Conservation (phyloP, 2,329 filamentous ascomycete species). For the Cadophora malorum region DNA sequence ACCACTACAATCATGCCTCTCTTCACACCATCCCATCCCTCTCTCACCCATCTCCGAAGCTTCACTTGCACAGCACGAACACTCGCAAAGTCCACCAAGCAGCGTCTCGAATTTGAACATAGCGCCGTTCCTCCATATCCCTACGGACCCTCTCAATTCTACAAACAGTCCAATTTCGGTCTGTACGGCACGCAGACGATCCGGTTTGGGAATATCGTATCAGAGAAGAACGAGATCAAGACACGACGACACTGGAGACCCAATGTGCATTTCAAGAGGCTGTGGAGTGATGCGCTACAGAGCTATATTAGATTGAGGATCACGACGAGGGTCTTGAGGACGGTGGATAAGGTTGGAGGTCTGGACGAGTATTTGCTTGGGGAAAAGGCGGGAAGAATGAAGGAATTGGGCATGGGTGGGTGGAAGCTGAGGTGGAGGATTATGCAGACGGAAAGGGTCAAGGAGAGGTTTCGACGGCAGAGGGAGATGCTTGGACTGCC, state of each 20-base stretch:
- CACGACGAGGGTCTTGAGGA: constrained; percentile 72
- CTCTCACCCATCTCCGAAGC: constrained; percentile 41
- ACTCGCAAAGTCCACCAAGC: constrained; percentile 46
- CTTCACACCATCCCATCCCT: constrained; percentile 36
- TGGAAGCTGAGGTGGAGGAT: constrained; percentile 91
- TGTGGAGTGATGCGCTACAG: constrained; percentile 69
- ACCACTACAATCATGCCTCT: constrained; percentile 36
- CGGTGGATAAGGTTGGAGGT: constrained; percentile 84
- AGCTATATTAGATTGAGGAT: constrained; percentile 71
- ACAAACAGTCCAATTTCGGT: constrained; percentile 81
- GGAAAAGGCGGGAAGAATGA: constrained; percentile 76
- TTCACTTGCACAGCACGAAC: constrained; percentile 44
- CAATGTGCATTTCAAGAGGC: constrained; percentile 67
- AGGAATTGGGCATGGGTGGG: constrained; percentile 85
- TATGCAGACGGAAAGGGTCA: constrained; percentile 77
- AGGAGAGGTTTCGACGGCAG: constrained; percentile 69
- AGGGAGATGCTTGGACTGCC: constrained; percentile 70
- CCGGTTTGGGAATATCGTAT: constrained; percentile 81
- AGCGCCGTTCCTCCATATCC: constrained; percentile 67
- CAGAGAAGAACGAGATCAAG: constrained; percentile 71
- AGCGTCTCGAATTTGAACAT: constrained; percentile 45
- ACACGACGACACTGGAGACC: constrained; percentile 76
- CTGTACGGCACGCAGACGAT: constrained; percentile 75
- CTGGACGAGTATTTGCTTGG: constrained; percentile 92
- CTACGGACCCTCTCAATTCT: constrained; percentile 71